A percentile compares a stretch with the other conserved stretches of the same genome.
phyloP scores from a whole-genome alignment of 768 basidiomycete species.

The Lentinula guzmanii region DNA sequence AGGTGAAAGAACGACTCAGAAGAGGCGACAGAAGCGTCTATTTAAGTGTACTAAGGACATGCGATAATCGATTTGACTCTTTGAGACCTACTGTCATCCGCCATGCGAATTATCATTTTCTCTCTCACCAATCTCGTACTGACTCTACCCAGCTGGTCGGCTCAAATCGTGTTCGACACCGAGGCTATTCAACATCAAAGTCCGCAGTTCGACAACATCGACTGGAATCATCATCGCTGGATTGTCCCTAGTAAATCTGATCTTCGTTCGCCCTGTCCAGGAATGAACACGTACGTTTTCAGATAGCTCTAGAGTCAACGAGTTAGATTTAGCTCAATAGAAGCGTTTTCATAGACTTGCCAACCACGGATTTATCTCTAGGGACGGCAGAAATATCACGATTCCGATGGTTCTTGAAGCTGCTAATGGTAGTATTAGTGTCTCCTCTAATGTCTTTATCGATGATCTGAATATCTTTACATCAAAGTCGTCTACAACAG shows the following conservation, averaged over 20 bases:
- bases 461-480: not conserved
- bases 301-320: not conserved
- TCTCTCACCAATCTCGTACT: not conserved
- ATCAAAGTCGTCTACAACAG: slow-evolving; percentile 11
- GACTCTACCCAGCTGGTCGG: not conserved
- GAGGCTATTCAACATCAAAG: not conserved
- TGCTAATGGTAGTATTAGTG: not conserved
- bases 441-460: not conserved
- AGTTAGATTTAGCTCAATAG: not conserved
- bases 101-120: not conserved
- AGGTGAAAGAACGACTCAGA: too few species aligned
- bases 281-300: slow-evolving; percentile 9
- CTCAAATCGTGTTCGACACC: not conserved
- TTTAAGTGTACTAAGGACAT: too few species aligned
- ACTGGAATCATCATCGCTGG: slow-evolving; percentile 5
- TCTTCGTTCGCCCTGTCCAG: slow-evolving; percentile 10
- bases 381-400: slow-evolving; percentile 10
- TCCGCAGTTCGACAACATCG: not conserved
- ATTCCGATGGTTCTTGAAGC: slow-evolving; percentile 1
- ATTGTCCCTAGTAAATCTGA: slow-evolving; percentile 5
- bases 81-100: too few species aligned
- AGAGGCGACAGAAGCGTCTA: too few species aligned
- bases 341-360: slow-evolving; percentile 1
- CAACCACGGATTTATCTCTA: slow-evolving; percentile 6
- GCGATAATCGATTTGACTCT: too few species aligned